phyloP scores from a whole-genome alignment of 176 grass and related monocot genomes.

The Carex pumila region DNA sequence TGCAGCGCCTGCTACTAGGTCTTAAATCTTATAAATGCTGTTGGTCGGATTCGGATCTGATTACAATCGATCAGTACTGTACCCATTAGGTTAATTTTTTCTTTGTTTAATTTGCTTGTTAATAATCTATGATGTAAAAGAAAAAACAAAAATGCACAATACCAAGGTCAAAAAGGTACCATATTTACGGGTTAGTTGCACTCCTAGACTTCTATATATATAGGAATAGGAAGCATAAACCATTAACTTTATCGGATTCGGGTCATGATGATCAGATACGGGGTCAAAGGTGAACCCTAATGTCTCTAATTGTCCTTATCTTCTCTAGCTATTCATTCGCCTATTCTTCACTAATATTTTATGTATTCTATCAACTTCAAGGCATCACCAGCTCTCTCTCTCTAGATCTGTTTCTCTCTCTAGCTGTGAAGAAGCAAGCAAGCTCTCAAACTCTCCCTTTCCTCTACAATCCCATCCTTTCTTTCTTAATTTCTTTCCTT shows the following conservation, averaged over 20 bases:
- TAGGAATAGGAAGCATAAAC: neutral
- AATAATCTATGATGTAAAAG: no score
- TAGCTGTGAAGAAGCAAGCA: constrained; percentile 6
- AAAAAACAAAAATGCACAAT: neutral
- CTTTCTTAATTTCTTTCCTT: constrained; percentile 26
- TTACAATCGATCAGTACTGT: no score
- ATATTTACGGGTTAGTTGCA: neutral
- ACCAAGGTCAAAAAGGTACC: neutral
- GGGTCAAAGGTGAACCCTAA: constrained; percentile 6
- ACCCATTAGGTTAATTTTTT: neutral
- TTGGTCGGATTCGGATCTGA: neutral
- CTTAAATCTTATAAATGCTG: neutral
- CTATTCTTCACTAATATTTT: constrained; percentile 30
- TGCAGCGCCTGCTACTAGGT: constrained; percentile 13
- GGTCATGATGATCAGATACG: neutral
- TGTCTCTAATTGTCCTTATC: constrained; percentile 9
- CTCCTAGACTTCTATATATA: neutral
- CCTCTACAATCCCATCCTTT: neutral
- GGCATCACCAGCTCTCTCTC: constrained; percentile 22
- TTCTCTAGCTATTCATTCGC: neutral
- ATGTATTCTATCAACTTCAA: constrained; percentile 28
- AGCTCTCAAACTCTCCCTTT: constrained; percentile 20
- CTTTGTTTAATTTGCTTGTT: neutral
- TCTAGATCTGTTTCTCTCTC: constrained; percentile 27
- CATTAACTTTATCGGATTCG: constrained; percentile 17